Percentiles rank a stretch among this genome's conserved stretches.
Evolutionary conservation across 2,329 filamentous ascomycete species (phyloP).

Genomic region (Chaetomium sp.): DNA sequence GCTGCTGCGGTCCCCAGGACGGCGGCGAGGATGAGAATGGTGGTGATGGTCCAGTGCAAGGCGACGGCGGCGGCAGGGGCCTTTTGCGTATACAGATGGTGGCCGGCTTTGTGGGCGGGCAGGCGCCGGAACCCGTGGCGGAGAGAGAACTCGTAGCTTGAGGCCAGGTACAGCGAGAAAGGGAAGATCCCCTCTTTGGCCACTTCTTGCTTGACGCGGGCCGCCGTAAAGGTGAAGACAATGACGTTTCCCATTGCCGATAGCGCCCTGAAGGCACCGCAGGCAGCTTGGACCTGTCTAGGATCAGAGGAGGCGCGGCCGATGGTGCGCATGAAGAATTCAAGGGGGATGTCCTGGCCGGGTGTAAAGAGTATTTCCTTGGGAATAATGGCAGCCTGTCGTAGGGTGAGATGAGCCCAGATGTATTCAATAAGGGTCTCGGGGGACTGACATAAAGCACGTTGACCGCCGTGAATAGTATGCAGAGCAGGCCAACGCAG

Average conservation of each 20-base stretch:
- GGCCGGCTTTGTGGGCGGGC: slow-evolving; percentile 11
- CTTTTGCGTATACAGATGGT: slow-evolving; percentile 20
- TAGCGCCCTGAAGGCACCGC: slow-evolving; percentile 23
- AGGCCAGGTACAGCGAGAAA: slow-evolving; percentile 25
- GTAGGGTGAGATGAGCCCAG: neutral
- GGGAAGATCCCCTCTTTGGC: slow-evolving; percentile 30
- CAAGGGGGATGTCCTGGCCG: slow-evolving; percentile 21
- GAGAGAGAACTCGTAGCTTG: slow-evolving; percentile 27
- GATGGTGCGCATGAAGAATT: slow-evolving; percentile 29
- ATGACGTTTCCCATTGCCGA: slow-evolving; percentile 31
- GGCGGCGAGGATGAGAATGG: slow-evolving; percentile 24
- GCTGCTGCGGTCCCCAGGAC: slow-evolving; percentile 16
- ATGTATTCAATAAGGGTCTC: too few relatives aligned
- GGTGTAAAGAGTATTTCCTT: slow-evolving; percentile 23
- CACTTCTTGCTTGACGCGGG: slow-evolving; percentile 29
- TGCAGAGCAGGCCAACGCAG: slow-evolving; percentile 16
- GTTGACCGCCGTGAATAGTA: slow-evolving; percentile 22
- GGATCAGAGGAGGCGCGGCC: slow-evolving; percentile 10
- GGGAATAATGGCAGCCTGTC: slow-evolving; percentile 27
- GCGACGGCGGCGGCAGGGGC: slow-evolving; percentile 25
- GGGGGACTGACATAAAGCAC: slow-evolving; percentile 23
- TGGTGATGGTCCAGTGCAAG: slow-evolving; percentile 26
- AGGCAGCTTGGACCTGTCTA: slow-evolving; percentile 9
- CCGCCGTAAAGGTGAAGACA: slow-evolving; percentile 31
- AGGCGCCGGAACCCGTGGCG: slow-evolving; percentile 27